Base-by-base conservation (phyloP, 495 filamentous ascomycete species). In the Penicillium goetzii region DNA sequence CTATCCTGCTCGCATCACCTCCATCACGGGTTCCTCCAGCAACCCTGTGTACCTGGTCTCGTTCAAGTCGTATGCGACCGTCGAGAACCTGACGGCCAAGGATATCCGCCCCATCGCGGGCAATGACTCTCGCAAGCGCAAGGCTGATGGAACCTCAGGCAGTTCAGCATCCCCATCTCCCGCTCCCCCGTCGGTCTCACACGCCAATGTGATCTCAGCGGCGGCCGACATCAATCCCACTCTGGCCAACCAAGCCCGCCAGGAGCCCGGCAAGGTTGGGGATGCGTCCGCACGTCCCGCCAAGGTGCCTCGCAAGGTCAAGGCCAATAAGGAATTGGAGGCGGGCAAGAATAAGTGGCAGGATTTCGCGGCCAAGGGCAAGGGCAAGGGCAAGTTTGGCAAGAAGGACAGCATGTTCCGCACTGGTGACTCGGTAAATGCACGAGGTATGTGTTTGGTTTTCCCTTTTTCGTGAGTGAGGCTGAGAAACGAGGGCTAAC, bases 341-440 rank as follows among this genome's bases (percentile, higher is more conserved):
- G 90, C 85, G 64, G 89, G 89, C 65, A 97, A 97, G 81, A 92
- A 83, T 66, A 97, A 95, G 70, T 99, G 95, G 95, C 89, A 97
- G 75, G 89, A 93, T 67, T 99, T 96, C 72, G 87, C 85, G 41
- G 81, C 81, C 62, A 96, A 95, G 77, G 89, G 88, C 26, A 93
- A 95, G 77, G 89, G 88, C 26, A 93, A 92, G 72, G 79, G 80
- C 66, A 96, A 92, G 71, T 80, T 86, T 41, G 90, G 86, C 51
- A 92, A 91, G 78, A 97, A 97, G 81, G 93, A 98, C 17, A 96
- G 91, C 79, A 97, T 97, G 95, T 99, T 99, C 69, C 86, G 96
- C 28, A 97, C 93, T 2, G 91, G 90, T 0, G 92, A 96, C 28
- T 89, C 91, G 49, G 82, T 94, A 14, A 85, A 92, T 66, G 92